Base-by-base conservation (phyloP, 331 rosid genomes). In the Ulmus americana region DNA sequence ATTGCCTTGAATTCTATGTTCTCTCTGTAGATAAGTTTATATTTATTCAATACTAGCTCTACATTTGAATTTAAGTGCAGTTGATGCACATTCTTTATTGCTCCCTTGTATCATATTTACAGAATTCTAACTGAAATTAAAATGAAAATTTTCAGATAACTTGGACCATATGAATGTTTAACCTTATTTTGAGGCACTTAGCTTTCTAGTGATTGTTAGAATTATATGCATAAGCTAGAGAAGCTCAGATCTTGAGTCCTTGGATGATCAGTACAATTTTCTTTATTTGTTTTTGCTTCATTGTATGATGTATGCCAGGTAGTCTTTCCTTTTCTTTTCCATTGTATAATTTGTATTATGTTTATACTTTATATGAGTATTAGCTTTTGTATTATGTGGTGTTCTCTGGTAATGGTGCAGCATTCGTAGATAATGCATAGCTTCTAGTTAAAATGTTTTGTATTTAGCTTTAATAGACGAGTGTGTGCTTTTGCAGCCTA, bases 401-500 rank as follows among this genome's bases (percentile, higher is more conserved):
- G 45, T 39, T 1, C 1, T 13, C 45, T 38, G 45, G 44, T 4
- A 7, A 28, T 28, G 35, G 35, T 56, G 8, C 58, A 39, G 20
- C 68, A 48, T 40, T 65, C 16, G 28, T 28, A 13, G 28, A n/a
- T 66, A 1, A 10, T 2, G 39, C 12, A 45, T 59, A 28, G 35
- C 2, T 20, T 20, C 22, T 20, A 20, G 22, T 1, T 20, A 1
- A 20, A 20, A 20, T 1, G 22, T 20, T 20, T 20, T 20, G 22
- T 20, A 20, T 20, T 20, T 0, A 20, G 35, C 49, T 43, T 39
- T 48, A 18, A 65, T 55, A 43, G 6, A 60, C 8, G 55, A 48
- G 47, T 76, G 67, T 69, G 51, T 71, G 59, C 55, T 74, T 77
- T 79, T 71, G 73, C 82, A 92, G 98, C 98, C 98, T 54, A 92